These are phyloP conservation scores for Podila clonocystis DNA, from an alignment of 192 early-diverging fungal species.

Conservation along the genomic window DNA sequence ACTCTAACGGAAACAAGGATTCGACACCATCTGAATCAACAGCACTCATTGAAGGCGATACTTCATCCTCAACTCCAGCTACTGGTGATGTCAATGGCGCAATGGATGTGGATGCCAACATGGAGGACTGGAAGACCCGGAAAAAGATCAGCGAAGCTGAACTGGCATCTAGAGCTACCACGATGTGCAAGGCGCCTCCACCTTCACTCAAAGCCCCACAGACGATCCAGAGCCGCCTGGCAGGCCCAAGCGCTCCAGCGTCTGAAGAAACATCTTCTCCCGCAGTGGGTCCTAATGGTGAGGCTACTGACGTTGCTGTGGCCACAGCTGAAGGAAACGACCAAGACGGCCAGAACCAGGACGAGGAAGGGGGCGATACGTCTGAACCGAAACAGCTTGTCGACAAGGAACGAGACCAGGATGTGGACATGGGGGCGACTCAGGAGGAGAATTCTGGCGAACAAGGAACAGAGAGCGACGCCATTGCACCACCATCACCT, in stretches of 20 bases:
- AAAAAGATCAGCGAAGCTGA: constrained; percentile 46
- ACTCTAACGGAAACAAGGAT: too few relatives aligned
- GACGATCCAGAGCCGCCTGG: constrained; percentile 30
- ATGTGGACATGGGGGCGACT: too few relatives aligned
- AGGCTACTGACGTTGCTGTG: neutral
- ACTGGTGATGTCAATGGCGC: neutral
- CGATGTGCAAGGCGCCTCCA: constrained; percentile 38
- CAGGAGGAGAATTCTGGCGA: neutral
- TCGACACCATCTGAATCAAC: too few relatives aligned
- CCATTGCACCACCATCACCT: neutral
- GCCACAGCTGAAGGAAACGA: neutral
- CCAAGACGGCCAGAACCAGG: neutral
- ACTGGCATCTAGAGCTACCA: constrained; percentile 34
- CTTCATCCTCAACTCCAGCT: neutral
- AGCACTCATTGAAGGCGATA: neutral
- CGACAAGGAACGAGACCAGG: too few relatives aligned
- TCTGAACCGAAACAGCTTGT: neutral
- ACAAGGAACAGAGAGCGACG: neutral
- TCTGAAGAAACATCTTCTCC: neutral
- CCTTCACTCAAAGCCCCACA: constrained; percentile 41
- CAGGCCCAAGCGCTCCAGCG: constrained; percentile 2
- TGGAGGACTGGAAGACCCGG: constrained; percentile 44
- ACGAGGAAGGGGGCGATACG: neutral
- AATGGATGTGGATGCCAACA: constrained; percentile 21
- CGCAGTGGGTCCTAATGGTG: neutral